These are phyloP conservation scores for Pistacia atlantica DNA, from an alignment of 345 rosid genomes.

Conservation along the genomic window DNA sequence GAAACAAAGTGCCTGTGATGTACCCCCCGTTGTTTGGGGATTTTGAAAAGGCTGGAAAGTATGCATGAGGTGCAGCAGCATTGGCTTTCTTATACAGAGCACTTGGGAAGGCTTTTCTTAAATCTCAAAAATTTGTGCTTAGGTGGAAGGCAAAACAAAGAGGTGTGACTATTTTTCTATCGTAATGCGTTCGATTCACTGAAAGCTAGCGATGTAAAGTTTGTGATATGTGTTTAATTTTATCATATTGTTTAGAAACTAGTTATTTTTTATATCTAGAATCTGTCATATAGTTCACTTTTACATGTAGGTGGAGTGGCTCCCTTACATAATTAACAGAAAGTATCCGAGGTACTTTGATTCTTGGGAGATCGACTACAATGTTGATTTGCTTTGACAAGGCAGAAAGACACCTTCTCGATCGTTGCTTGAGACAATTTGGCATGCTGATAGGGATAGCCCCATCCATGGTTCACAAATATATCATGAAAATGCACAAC, in stretches of 20 bases:
- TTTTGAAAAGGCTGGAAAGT: constrained; percentile 69
- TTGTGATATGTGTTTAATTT: background rate
- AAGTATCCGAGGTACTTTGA: constrained; percentile 39
- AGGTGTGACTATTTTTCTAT: constrained; percentile 63
- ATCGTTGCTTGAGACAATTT: constrained; percentile 77
- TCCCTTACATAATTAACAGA: constrained; percentile 64
- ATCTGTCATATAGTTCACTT: background rate
- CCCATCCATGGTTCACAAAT: too few species aligned
- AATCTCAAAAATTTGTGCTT: constrained; percentile 62
- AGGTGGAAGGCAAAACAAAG: constrained; percentile 79
- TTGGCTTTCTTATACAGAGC: constrained; percentile 63
- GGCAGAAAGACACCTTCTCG: constrained; percentile 78
- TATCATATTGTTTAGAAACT: constrained; percentile 15
- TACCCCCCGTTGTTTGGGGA: constrained; percentile 69
- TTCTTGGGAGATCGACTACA: constrained; percentile 79
- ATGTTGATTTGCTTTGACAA: constrained; percentile 81
- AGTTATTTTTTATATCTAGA: background rate
- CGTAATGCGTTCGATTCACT: constrained; percentile 64
- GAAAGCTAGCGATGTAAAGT: constrained; percentile 58
- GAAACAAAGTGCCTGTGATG: constrained; percentile 85
- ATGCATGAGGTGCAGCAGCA: constrained; percentile 80
- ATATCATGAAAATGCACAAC: too few species aligned
- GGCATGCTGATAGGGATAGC: constrained; percentile 31
- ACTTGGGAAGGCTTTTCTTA: constrained; percentile 72
- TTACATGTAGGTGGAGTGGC: constrained; percentile 59